phyloP scores from a whole-genome alignment of 1,139 yeast genomes.

The Candida sp. region DNA sequence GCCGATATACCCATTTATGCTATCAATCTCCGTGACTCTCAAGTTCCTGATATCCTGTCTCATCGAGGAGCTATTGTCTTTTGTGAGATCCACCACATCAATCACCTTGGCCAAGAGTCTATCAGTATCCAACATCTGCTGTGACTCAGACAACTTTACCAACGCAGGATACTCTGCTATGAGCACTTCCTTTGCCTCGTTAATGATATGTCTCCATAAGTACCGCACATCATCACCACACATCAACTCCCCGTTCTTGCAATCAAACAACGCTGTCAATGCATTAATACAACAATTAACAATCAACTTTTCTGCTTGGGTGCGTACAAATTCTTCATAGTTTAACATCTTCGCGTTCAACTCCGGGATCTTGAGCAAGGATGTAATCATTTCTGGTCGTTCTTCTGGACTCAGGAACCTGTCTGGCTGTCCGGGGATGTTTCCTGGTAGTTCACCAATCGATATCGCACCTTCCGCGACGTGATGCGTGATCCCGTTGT shows the following conservation, averaged over 20 bases:
- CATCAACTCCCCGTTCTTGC: conserved; percentile 72
- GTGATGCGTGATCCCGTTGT: conserved; percentile 55
- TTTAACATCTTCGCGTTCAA: conserved; percentile 50
- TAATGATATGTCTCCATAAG: conserved; percentile 43
- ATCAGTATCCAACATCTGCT: conserved; percentile 40
- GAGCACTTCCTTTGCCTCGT: conserved; percentile 51
- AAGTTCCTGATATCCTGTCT: conserved; percentile 73
- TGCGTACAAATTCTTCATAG: conserved; percentile 58
- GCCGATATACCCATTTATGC: conserved; percentile 76
- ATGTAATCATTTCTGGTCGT: conserved; percentile 34
- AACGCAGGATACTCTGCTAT: conserved; percentile 38
- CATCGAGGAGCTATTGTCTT: conserved; percentile 83
- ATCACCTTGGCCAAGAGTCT: conserved; percentile 51
- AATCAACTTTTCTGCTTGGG: conserved; percentile 77
- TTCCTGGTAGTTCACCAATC: conserved; percentile 29
- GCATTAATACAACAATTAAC: conserved; percentile 82
- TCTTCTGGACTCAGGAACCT: background rate
- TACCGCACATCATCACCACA: conserved; percentile 32
- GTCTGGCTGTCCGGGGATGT: conserved; percentile 1
- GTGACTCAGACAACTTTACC: conserved; percentile 24
- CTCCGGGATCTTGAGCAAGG: conserved; percentile 30
- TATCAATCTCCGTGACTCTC: conserved; percentile 75
- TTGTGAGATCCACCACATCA: conserved; percentile 49
- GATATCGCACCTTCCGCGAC: conserved; percentile 69
- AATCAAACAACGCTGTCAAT: conserved; percentile 67